Evolutionary conservation across 129 eudicot species (phyloP).

Genomic region (Erigeron canadensis): DNA sequence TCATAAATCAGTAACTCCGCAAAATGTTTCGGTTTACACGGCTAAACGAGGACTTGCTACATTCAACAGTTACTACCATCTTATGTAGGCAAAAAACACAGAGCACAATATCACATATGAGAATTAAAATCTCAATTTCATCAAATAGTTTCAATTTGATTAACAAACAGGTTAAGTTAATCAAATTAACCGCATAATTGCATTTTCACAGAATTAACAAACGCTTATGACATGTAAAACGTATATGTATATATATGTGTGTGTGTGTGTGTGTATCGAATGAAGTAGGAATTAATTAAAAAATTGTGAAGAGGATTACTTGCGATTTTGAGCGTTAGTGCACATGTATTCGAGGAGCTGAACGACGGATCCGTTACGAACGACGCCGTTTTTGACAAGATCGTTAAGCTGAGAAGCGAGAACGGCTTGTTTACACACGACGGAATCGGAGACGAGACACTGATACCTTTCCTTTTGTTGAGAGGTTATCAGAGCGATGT

Average conservation of each 20-base stretch:
- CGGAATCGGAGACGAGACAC: constrained; percentile 62
- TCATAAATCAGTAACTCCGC: constrained; percentile 1
- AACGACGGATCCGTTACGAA: constrained; percentile 72
- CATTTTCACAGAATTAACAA: not conserved
- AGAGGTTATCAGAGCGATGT: constrained; percentile 49
- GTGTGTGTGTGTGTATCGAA: too few relatives aligned
- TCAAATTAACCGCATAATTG: not conserved
- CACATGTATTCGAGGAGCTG: constrained; percentile 86
- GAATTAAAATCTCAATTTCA: not conserved
- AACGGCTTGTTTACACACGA: constrained; percentile 58
- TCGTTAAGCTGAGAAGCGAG: constrained; percentile 92
- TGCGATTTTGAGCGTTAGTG: constrained; percentile 63
- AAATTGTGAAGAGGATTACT: constrained; percentile 31
- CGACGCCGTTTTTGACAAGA: constrained; percentile 51
- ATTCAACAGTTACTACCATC: not conserved
- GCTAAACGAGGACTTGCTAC: not conserved
- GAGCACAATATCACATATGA: not conserved
- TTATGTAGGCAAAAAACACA: not conserved
- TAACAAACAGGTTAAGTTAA: constrained; percentile 1
- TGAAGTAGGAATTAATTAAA: too few relatives aligned
- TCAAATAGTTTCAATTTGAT: too few relatives aligned
- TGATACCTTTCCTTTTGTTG: constrained; percentile 76
- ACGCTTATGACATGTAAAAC: not conserved
- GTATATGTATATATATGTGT: not conserved
- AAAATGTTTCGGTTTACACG: not conserved